Base-by-base conservation (phyloP, 208 protist species). In the Trypanosoma avium region DNA sequence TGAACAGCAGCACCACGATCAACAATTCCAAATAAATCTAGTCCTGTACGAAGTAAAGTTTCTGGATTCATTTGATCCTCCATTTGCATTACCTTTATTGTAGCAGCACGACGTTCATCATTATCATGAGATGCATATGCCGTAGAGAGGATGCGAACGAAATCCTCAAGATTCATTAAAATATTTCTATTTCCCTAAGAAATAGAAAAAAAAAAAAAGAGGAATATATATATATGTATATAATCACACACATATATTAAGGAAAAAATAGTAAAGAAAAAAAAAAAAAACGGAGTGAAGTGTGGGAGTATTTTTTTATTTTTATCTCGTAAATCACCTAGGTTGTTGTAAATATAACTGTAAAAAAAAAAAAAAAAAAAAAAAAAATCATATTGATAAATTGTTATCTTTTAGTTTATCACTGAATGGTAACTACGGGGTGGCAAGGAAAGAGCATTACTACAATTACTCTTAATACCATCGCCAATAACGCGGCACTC, bases 111-210 rank as follows among this genome's bases (percentile, higher is more conserved):
- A 8, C 88, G 81, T 4, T 56, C 47, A 0, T 70, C 76, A 46
- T 94, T 92, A 24, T 73, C 58, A 8, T 33, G 12, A 21, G 56
- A 52, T n/a, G 53, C 54, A 66, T 94, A 94, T 47, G 86, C 69
- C 3, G 47, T 38, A 13, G 45, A 59, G 19, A 94, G 72, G 19
- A 77, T 50, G 10, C 38, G 38, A 19, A 88, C 63, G 21, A 75
- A 77, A 1, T 60, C 60, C 2, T 71, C 68, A 17, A 88, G 6
- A 29, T 65, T 58, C 36, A 74, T 63, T 3, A n/a, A n/a, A n/a
- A 32, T 65, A 15, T 0, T 56, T 13, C 15, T 50, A 46, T 33
- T 4, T 55, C 19, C 5, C 55, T 33, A 22, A 12, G 1, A 55
- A 24, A 4, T 13, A 45, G n/a, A 26, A 36, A 45, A 36, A 29